Conservation (phyloP, 371 early-diverging fungal species). For the Mortierella sp. region DNA sequence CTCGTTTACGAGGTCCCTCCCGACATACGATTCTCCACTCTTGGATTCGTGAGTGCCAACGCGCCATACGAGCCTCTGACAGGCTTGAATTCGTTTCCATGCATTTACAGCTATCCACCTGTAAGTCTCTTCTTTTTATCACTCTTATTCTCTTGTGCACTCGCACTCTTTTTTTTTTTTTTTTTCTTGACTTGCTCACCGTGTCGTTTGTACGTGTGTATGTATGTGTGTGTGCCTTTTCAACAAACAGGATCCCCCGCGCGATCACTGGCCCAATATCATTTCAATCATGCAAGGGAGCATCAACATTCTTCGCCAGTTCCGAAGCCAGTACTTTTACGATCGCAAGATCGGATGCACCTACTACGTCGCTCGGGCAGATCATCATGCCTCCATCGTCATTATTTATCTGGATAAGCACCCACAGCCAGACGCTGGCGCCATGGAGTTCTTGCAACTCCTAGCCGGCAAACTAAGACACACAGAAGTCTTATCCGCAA, state of each 20-base stretch:
- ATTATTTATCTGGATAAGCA: slow-evolving; percentile 71
- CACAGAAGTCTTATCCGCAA: slow-evolving; percentile 28
- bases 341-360: slow-evolving; percentile 67
- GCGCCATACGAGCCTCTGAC: slow-evolving; percentile 69
- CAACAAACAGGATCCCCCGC: slow-evolving; percentile 60
- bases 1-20: slow-evolving; percentile 67
- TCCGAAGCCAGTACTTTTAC: slow-evolving; percentile 62
- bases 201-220: too few relatives aligned
- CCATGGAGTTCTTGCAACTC: slow-evolving; percentile 63
- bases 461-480: slow-evolving; percentile 48
- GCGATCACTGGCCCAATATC: slow-evolving; percentile 69
- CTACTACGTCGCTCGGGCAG: slow-evolving; percentile 69
- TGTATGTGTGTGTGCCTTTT: too few relatives aligned
- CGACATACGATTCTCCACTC: slow-evolving; percentile 60
- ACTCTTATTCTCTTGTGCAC: neutral
- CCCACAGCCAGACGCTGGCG: slow-evolving; percentile 59
- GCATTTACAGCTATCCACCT: slow-evolving; percentile 72
- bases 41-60: slow-evolving; percentile 64
- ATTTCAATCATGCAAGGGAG: slow-evolving; percentile 73
- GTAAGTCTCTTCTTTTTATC: slow-evolving; percentile 39
- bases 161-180: neutral
- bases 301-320: slow-evolving; percentile 53
- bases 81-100: slow-evolving; percentile 74
- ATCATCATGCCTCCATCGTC: slow-evolving; percentile 65
- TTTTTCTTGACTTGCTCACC: neutral